phyloP scores from a whole-genome alignment of 2,329 filamentous ascomycete genomes.

The Phyllachora maydis region DNA sequence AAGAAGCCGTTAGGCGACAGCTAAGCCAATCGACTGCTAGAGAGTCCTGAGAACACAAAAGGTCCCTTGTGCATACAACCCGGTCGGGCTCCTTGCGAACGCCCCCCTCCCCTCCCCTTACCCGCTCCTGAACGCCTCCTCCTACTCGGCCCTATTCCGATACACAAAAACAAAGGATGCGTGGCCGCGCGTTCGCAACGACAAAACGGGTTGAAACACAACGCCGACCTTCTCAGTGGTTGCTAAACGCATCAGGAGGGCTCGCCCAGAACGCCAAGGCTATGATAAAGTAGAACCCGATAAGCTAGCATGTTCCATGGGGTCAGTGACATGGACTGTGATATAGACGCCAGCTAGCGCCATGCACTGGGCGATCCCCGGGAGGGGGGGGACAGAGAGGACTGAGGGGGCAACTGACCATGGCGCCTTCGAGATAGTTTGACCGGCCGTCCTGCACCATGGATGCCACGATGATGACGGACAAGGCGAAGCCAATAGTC shows the following conservation, averaged over 20 bases:
- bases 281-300: constrained; percentile 36
- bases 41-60: no score
- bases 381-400: not conserved
- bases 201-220: no score
- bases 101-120: no score
- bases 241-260: constrained; percentile 25
- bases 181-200: no score
- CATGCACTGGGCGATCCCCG: not conserved
- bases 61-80: no score
- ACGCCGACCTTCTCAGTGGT: constrained; percentile 13
- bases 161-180: no score
- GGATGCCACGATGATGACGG: constrained; percentile 55
- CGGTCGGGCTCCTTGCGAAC: no score
- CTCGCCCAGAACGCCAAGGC: constrained; percentile 38
- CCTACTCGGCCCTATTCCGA: no score
- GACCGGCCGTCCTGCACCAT: constrained; percentile 65
- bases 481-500: constrained; percentile 58
- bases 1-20: no score
- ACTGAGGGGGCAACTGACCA: constrained; percentile 25
- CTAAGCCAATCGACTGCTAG: no score
- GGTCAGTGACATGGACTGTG: constrained; percentile 4
- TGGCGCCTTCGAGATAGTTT: constrained; percentile 67
- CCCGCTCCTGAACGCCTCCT: no score
- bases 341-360: not conserved
- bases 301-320: constrained; percentile 10